phyloP scores from a whole-genome alignment of 345 rosid genomes.

The Acer negundo region DNA sequence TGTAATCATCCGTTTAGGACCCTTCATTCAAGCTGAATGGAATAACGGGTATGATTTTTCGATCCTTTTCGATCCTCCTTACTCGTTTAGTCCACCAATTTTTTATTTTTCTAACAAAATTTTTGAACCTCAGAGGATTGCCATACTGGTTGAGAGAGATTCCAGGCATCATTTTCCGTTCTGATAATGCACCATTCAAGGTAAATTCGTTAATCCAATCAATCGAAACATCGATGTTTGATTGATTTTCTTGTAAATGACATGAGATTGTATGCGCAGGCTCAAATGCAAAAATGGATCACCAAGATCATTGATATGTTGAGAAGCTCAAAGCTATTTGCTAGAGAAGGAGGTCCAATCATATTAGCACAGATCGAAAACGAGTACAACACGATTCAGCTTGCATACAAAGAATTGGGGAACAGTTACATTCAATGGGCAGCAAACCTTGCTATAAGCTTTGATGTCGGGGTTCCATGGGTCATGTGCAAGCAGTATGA shows the following conservation, averaged over 20 bases:
- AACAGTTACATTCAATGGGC: constrained; percentile 73
- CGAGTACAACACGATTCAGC: constrained; percentile 76
- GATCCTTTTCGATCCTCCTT: not conserved
- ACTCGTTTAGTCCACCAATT: not conserved
- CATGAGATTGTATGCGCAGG: constrained; percentile 28
- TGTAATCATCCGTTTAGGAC: constrained; percentile 74
- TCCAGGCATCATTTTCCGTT: constrained; percentile 64
- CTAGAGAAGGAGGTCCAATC: constrained; percentile 83
- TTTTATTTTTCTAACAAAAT: not conserved
- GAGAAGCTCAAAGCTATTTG: constrained; percentile 55
- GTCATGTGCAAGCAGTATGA: constrained; percentile 87
- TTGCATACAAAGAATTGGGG: constrained; percentile 64
- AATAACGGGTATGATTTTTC: constrained; percentile 71
- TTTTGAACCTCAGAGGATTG: constrained; percentile 58
- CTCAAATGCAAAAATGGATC: constrained; percentile 59
- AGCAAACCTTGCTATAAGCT: constrained; percentile 51
- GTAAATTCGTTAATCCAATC: constrained; percentile 33
- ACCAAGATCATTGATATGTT: constrained; percentile 39
- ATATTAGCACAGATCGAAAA: constrained; percentile 89
- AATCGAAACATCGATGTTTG: no score
- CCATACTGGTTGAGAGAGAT: constrained; percentile 92
- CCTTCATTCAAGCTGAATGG: constrained; percentile 97
- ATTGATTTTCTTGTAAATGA: not conserved
- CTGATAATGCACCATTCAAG: constrained; percentile 80
- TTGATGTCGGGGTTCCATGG: constrained; percentile 85